Evolutionary conservation across 352 stramenopile genomes (phyloP).

Genomic region (Thalassiosira hispida): DNA sequence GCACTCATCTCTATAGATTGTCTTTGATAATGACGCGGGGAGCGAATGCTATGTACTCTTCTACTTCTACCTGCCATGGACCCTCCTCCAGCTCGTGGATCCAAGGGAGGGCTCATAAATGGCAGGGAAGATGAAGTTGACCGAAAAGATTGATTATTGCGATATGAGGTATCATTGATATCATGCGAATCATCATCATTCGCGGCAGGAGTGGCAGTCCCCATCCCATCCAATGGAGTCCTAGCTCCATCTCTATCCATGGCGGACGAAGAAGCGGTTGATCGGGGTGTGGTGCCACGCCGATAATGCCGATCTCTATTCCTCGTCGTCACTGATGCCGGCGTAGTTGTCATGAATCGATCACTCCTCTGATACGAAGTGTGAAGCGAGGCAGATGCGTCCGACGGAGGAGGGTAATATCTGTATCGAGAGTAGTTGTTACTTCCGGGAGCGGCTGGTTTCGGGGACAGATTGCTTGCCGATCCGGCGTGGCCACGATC

Average conservation of each 20-base stretch:
- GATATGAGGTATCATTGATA: background rate
- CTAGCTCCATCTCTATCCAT: background rate
- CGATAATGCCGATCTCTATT: slow-evolving; percentile 12
- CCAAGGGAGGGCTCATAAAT: slow-evolving; percentile 15
- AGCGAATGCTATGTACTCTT: background rate
- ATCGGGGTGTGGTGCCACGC: slow-evolving; percentile 12
- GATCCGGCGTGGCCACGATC: background rate
- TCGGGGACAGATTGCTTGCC: background rate
- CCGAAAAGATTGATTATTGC: slow-evolving; percentile 1
- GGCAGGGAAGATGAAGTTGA: background rate
- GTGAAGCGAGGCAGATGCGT: background rate
- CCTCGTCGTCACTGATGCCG: background rate
- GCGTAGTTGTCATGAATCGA: background rate
- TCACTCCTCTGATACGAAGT: background rate
- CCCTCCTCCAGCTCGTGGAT: slow-evolving; percentile 22
- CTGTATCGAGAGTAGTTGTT: slow-evolving; percentile 27
- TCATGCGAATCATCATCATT: background rate
- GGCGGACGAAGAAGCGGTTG: background rate
- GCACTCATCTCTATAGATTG: background rate
- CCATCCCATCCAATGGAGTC: background rate
- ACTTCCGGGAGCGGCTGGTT: background rate
- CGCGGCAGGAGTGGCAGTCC: background rate
- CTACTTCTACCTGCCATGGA: background rate
- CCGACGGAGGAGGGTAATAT: slow-evolving; percentile 37
- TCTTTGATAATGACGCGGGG: background rate